Conservation (phyloP, 257 asterid species). For the Verbascum thapsus region DNA sequence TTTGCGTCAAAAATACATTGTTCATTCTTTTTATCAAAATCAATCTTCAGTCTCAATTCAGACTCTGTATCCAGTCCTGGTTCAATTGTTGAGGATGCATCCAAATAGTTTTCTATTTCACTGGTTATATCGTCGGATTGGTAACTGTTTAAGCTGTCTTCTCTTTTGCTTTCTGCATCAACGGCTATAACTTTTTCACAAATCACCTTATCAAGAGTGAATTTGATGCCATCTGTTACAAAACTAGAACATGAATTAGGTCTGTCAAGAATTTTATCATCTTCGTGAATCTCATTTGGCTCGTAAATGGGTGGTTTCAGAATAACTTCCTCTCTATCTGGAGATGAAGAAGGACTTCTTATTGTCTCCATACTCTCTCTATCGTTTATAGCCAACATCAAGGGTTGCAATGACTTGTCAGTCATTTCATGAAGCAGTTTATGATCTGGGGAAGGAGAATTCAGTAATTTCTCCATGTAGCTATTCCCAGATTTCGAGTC, state of each 20-base stretch:
- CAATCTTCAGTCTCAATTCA: conserved; percentile 54
- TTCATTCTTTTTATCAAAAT: conserved; percentile 37
- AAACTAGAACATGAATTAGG: conserved; percentile 38
- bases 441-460: conserved; percentile 71
- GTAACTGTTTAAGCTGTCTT: conserved; percentile 45
- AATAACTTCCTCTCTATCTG: conserved; percentile 39
- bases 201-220: conserved; percentile 38
- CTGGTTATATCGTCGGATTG: conserved; percentile 69
- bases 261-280: conserved; percentile 34
- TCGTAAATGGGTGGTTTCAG: conserved; percentile 36
- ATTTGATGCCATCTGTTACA: conserved; percentile 39
- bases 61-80: conserved; percentile 73
- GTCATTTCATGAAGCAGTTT: conserved; percentile 58
- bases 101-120: conserved; percentile 76
- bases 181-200: conserved; percentile 47
- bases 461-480: conserved; percentile 78
- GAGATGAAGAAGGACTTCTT: conserved; percentile 43
- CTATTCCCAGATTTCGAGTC: conserved; percentile 67
- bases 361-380: conserved; percentile 42
- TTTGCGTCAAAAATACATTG: conserved; percentile 38
- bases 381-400: conserved; percentile 40
- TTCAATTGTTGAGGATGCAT: conserved; percentile 79
- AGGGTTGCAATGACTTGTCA: conserved; percentile 38
- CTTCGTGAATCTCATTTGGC: conserved; percentile 37
- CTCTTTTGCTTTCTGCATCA: conserved; percentile 50